A percentile compares a stretch with the other conserved stretches of the same genome.
phyloP scores from a whole-genome alignment of 2,329 filamentous ascomycete genomes.

The Lasiodiplodia citricola region DNA sequence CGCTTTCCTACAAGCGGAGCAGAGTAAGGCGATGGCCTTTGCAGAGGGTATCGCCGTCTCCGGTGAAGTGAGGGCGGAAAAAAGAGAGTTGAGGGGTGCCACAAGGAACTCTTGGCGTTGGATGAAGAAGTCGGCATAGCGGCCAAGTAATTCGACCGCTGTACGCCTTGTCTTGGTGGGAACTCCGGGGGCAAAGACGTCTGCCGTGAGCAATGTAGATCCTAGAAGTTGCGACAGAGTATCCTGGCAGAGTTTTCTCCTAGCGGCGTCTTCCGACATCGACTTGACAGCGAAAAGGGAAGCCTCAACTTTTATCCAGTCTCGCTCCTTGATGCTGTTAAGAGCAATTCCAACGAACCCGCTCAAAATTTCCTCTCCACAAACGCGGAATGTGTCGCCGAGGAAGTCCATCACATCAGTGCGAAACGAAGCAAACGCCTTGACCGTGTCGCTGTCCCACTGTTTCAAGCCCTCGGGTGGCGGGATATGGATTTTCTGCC shows the following conservation, averaged over 20 bases:
- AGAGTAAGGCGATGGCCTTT: slow-evolving; percentile 74
- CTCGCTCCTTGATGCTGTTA: slow-evolving; percentile 45
- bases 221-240: slow-evolving; percentile 67
- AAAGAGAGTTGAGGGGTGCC: slow-evolving; percentile 74
- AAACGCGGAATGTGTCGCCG: slow-evolving; percentile 69
- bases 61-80: slow-evolving; percentile 68
- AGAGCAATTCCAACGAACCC: slow-evolving; percentile 53
- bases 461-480: slow-evolving; percentile 59
- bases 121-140: slow-evolving; percentile 78
- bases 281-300: slow-evolving; percentile 67
- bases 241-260: slow-evolving; percentile 63
- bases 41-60: slow-evolving; percentile 71
- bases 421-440: slow-evolving; percentile 72
- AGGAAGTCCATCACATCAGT: slow-evolving; percentile 81
- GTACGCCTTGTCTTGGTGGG: slow-evolving; percentile 70
- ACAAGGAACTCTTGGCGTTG: slow-evolving; percentile 70
- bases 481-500: slow-evolving; percentile 73
- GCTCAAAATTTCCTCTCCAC: slow-evolving; percentile 53
- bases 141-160: slow-evolving; percentile 71
- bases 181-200: slow-evolving; percentile 53
- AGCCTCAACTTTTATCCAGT: slow-evolving; percentile 59
- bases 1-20: slow-evolving; percentile 73
- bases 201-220: slow-evolving; percentile 62
- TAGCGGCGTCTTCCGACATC: slow-evolving; percentile 68
- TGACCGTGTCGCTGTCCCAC: slow-evolving; percentile 74